A percentile compares a stretch with the other conserved stretches of the same genome.
phyloP scores from a whole-genome alignment of 345 rosid genomes.

The Geranium brycei region DNA sequence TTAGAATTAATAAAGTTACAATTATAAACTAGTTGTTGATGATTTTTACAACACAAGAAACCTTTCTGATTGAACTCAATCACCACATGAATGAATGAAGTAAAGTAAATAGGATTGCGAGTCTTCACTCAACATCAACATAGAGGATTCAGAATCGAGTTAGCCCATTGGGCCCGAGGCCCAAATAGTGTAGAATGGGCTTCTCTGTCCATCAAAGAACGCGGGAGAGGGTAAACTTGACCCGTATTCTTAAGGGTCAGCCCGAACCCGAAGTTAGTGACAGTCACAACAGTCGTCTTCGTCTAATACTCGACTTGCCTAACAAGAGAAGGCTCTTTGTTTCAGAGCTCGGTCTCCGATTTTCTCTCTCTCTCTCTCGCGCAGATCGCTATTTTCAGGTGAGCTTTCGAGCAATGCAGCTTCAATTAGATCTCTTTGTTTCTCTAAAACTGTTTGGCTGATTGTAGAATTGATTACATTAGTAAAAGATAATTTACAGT shows the following conservation, averaged over 20 bases:
- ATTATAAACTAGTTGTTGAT: too few relatives aligned
- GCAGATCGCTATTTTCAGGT: neutral
- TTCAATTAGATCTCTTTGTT: neutral
- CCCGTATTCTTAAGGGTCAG: neutral
- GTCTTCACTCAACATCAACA: too few relatives aligned
- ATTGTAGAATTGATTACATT: too few relatives aligned
- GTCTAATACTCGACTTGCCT: slow-evolving; percentile 8
- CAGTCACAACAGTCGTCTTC: neutral
- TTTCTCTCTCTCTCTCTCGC: slow-evolving; percentile 4
- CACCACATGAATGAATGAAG: too few relatives aligned
- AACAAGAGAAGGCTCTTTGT: slow-evolving; percentile 12
- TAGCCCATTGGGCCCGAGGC: too few relatives aligned
- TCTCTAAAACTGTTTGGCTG: neutral
- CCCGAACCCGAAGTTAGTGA: neutral
- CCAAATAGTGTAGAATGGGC: neutral
- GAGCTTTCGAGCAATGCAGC: neutral
- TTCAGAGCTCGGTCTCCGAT: neutral
- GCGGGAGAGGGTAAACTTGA: neutral
- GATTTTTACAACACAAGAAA: too few relatives aligned
- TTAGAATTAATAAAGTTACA: too few relatives aligned
- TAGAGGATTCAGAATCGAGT: too few relatives aligned
- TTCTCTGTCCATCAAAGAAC: neutral
- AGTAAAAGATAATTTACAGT: neutral
- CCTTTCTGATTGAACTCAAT: too few relatives aligned
- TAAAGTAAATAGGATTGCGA: too few relatives aligned